Percentiles rank a stretch among this genome's conserved stretches.
Conservation (phyloP, 1,284 basidiomycete genomes). For the Pyrrhoderma lamaoense region DNA sequence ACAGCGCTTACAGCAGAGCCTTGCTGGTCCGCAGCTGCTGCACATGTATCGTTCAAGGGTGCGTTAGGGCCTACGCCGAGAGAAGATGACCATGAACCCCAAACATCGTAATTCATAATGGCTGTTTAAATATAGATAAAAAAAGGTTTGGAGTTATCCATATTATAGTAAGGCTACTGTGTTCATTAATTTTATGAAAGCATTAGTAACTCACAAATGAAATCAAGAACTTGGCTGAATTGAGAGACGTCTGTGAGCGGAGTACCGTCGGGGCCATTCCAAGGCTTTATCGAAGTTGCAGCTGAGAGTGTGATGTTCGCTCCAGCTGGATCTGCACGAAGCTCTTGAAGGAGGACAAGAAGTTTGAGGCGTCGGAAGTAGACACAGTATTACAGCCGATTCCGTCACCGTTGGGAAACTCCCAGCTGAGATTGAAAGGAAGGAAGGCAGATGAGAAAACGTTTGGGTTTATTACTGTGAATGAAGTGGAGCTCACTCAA, state of each 20-base stretch:
- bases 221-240: constrained; percentile 70
- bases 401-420: constrained; percentile 69
- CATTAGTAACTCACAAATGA: constrained; percentile 36
- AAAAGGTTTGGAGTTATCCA: not conserved
- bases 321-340: constrained; percentile 52
- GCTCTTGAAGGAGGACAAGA: constrained; percentile 64
- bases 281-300: constrained; percentile 65
- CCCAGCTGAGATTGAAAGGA: constrained; percentile 61
- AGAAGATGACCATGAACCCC: constrained; percentile 41
- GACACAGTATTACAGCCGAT: constrained; percentile 64
- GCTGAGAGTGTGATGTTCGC: constrained; percentile 64
- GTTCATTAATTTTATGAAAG: not conserved
- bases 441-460: constrained; percentile 5
- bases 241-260: constrained; percentile 59
- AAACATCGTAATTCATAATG: constrained; percentile 88
- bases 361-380: constrained; percentile 59
- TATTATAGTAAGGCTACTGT: no score
- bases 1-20: constrained; percentile 76
- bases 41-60: constrained; percentile 73
- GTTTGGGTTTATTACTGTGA: not conserved
- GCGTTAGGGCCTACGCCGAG: constrained; percentile 63
- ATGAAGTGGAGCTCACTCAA: constrained; percentile 55
- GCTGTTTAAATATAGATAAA: constrained; percentile 23
- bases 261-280: constrained; percentile 47
- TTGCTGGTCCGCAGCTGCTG: constrained; percentile 44